A percentile compares a stretch with the other conserved stretches of the same genome.
Conservation (phyloP, 2,329 filamentous ascomycete species). For the Cladophialophora yegresii region DNA sequence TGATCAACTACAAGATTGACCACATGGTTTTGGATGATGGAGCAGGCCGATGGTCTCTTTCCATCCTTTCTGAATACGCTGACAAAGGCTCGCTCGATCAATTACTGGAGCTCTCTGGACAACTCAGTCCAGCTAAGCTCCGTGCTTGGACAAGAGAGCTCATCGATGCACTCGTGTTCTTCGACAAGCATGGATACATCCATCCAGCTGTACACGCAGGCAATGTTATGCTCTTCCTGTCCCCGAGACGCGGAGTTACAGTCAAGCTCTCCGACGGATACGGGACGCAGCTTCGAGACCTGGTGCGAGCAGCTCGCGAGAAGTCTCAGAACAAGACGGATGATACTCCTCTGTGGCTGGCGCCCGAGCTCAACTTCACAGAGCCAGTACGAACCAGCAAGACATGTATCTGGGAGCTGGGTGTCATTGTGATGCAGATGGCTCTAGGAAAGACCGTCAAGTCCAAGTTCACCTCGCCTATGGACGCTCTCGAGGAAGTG, state of each 20-base stretch:
- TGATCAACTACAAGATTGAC: conserved; percentile 81
- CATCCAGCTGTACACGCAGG: conserved; percentile 80
- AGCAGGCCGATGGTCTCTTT: conserved; percentile 66
- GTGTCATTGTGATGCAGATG: conserved; percentile 90
- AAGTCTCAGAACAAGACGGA: conserved; percentile 62
- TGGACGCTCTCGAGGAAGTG: conserved; percentile 56
- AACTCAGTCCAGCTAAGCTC: conserved; percentile 71
- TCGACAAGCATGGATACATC: conserved; percentile 79
- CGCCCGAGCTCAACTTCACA: conserved; percentile 71
- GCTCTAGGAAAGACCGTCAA: conserved; percentile 79
- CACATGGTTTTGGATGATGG: conserved; percentile 47
- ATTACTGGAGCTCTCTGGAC: conserved; percentile 75
- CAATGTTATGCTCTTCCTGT: conserved; percentile 76
- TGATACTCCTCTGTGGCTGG: conserved; percentile 78
- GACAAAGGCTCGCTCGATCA: conserved; percentile 82
- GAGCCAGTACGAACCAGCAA: conserved; percentile 63
- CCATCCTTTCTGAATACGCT: conserved; percentile 72
- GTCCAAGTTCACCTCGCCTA: conserved; percentile 75
- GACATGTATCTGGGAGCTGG: conserved; percentile 93
- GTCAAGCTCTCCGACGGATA: conserved; percentile 72
- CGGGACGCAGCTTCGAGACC: conserved; percentile 48
- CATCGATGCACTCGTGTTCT: conserved; percentile 81
- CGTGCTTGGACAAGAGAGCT: conserved; percentile 90
- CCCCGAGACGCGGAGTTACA: conserved; percentile 65
- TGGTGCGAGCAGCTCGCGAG: conserved; percentile 55